These are phyloP conservation scores for Melampsora allii-populina DNA, from an alignment of 1,284 basidiomycete genomes.

Conservation along the genomic window DNA sequence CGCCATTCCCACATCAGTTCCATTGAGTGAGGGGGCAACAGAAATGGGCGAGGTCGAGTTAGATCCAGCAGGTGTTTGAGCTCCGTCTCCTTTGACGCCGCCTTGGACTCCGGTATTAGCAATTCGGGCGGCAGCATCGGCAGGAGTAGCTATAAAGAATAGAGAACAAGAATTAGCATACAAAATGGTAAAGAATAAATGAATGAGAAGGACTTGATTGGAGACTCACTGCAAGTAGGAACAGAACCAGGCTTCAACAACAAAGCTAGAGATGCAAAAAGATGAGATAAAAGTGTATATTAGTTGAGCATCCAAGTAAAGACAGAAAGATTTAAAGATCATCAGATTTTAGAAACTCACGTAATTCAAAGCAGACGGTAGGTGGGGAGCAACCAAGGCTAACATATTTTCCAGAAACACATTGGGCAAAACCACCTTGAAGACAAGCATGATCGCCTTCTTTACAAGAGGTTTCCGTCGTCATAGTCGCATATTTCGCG, in stretches of 20 bases:
- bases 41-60: not conserved
- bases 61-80: not conserved
- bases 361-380: slow-evolving; percentile 31
- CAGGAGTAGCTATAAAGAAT: slow-evolving; percentile 20
- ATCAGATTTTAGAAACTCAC: slow-evolving; percentile 10
- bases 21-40: not conserved
- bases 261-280: slow-evolving; percentile 6
- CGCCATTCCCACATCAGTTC: not conserved
- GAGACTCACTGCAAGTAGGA: slow-evolving; percentile 26
- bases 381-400: slow-evolving; percentile 16
- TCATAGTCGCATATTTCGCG: slow-evolving; percentile 35
- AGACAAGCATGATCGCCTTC: slow-evolving; percentile 35
- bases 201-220: not conserved
- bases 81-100: no score
- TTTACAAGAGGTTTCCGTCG: slow-evolving; percentile 15
- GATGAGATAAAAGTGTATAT: not conserved
- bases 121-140: not conserved
- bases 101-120: not conserved
- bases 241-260: slow-evolving; percentile 28
- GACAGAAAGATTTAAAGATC: not conserved
- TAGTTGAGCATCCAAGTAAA: not conserved
- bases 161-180: not conserved
- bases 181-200: not conserved
- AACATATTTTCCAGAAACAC: slow-evolving; percentile 36
- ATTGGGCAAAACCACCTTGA: slow-evolving; percentile 32